Base-by-base conservation (phyloP, 1,284 basidiomycete genomes). In the Microbotryum lychnidis-dioicae region DNA sequence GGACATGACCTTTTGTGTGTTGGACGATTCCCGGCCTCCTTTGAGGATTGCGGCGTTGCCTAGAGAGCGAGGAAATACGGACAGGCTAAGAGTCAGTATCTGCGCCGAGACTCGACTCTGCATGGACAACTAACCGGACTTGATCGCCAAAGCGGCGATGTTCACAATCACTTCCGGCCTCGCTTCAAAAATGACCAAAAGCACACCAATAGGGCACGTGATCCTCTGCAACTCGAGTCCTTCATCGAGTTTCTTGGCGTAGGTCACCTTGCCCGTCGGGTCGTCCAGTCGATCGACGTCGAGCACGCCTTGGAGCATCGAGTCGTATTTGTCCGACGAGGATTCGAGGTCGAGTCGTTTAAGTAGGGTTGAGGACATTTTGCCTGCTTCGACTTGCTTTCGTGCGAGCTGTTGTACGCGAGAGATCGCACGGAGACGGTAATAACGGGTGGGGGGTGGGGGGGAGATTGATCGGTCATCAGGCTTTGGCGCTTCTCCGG, bases 91-190 rank as follows among this genome's bases (percentile, higher is more conserved):
- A 18, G 48, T 50, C 21, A 21, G 48, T 21, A 50, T 29, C 48
- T 50, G 48, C 68, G 7, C 46, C 27, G 14, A 61, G 37, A 6
- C 37, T 18, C 14, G 16, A 18, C 16, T 42, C 37, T 14, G 12
- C 31, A 9, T 9, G 31, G 52, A 23, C 23, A 65, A 73, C 80
- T 72, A 70, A 87, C 93, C 94, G 31, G 89, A 93, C 77, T 97
- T 98, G 76, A 99, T 91, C 2, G 96, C 94, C 68, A 99, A 79
- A 0, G 90, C 83, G 7, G 96, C 91, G 70, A 99, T 97, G 75
- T 98, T 98, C 50, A 98, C 88, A 33, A 98, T 91, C 6, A 99
- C 96, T 75, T 99, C 96, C 1, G 96, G 96, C 44, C 96, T 82
- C 4, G 94, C 90, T 77, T 99, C 96, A 69, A 99, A 99, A 68